Evolutionary conservation across 2,329 filamentous ascomycete species (phyloP).

Genomic region (Cercospora nicotianae): DNA sequence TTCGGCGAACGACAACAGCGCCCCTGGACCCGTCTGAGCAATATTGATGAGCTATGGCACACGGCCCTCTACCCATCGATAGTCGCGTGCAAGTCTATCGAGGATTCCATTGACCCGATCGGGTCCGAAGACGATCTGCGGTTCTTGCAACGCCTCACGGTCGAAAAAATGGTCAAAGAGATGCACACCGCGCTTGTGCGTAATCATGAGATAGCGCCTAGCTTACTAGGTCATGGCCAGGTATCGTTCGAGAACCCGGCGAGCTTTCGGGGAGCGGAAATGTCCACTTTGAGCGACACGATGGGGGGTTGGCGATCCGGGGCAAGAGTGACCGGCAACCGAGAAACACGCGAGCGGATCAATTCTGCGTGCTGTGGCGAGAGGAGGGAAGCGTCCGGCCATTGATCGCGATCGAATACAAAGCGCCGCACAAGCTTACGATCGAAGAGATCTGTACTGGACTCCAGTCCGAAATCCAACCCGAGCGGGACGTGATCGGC

Average conservation of each 20-base stretch:
- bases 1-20: neutral
- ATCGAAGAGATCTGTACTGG: neutral
- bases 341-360: neutral
- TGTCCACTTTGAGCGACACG: neutral
- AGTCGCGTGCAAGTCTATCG: neutral
- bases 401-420: constrained; percentile 2
- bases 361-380: neutral
- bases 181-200: neutral
- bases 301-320: neutral
- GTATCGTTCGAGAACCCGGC: neutral
- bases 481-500: constrained; percentile 16
- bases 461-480: neutral
- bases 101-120: neutral
- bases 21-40: neutral
- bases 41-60: neutral
- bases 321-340: neutral
- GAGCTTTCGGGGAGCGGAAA: neutral
- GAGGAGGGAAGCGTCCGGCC: neutral
- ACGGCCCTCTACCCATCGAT: neutral
- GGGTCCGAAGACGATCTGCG: neutral
- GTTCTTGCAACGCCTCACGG: neutral
- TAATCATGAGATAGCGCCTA: neutral
- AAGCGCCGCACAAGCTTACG: neutral
- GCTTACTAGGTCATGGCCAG: neutral
- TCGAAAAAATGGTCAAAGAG: neutral